Evolutionary conservation across 2,329 filamentous ascomycete genomes (phyloP).

Genomic region (Alternaria arborescens): DNA sequence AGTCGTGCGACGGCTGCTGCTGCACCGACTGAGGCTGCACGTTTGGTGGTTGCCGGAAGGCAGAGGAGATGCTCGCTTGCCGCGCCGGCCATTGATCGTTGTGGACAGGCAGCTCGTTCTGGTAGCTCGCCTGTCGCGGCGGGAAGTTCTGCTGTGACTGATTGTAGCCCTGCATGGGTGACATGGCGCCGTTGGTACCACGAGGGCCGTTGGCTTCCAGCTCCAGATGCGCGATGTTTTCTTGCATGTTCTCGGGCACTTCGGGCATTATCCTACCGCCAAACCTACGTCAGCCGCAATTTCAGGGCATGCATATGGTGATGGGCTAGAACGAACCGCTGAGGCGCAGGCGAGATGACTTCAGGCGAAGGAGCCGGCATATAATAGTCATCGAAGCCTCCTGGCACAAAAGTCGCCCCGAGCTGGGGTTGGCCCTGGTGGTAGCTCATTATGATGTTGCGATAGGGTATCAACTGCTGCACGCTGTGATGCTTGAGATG

Average conservation of each 20-base stretch:
- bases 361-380: slow-evolving; percentile 66
- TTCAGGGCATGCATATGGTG: slow-evolving; percentile 24
- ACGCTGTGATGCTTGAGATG: slow-evolving; percentile 23
- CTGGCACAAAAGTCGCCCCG: slow-evolving; percentile 72
- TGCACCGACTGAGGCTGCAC: slow-evolving; percentile 43
- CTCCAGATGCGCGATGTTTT: slow-evolving; percentile 91
- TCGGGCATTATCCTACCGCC: slow-evolving; percentile 84
- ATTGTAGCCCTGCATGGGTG: slow-evolving; percentile 41
- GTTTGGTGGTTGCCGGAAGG: slow-evolving; percentile 48
- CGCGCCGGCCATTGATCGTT: slow-evolving; percentile 43
- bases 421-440: slow-evolving; percentile 47
- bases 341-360: slow-evolving; percentile 73
- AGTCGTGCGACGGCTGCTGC: slow-evolving; percentile 46
- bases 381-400: slow-evolving; percentile 73
- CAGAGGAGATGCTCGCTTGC: slow-evolving; percentile 48
- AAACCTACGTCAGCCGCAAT: slow-evolving; percentile 44
- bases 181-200: slow-evolving; percentile 38
- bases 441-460: slow-evolving; percentile 46
- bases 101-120: slow-evolving; percentile 30
- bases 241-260: slow-evolving; percentile 95
- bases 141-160: slow-evolving; percentile 40
- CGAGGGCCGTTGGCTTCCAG: slow-evolving; percentile 70
- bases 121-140: slow-evolving; percentile 43
- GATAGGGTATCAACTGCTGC: slow-evolving; percentile 18
- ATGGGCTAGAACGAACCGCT: slow-evolving; percentile 63